Conservation (phyloP, 2,329 filamentous ascomycete genomes). For the Orbilia ellipsospora region DNA sequence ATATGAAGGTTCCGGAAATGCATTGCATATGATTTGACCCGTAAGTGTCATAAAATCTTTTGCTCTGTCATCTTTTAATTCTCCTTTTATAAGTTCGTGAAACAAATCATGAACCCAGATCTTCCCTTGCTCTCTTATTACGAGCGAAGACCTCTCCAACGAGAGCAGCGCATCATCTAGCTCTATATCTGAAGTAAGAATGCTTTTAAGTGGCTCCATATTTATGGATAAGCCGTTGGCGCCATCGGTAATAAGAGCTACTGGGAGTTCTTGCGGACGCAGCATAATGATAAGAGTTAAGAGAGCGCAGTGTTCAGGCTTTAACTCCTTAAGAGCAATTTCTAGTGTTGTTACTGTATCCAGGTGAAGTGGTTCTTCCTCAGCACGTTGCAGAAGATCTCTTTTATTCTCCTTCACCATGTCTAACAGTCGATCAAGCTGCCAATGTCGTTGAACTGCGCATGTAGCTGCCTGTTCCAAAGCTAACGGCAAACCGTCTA, state of each 20-base stretch:
- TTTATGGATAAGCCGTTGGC: too few species aligned
- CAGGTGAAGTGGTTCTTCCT: background rate
- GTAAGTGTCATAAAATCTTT: background rate
- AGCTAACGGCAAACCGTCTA: conserved; percentile 18
- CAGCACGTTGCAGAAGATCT: background rate
- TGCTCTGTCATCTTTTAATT: conserved; percentile 5
- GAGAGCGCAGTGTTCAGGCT: background rate
- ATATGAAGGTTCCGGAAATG: too few species aligned
- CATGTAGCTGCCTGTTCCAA: conserved; percentile 18
- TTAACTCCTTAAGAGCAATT: conserved; percentile 8
- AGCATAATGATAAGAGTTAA: conserved; percentile 19
- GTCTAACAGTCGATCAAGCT: background rate
- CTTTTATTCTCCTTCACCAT: conserved; percentile 13
- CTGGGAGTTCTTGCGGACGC: conserved; percentile 16
- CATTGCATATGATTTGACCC: too few species aligned
- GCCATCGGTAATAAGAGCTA: conserved; percentile 9
- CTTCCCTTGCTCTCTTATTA: conserved; percentile 9
- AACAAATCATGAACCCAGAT: conserved; percentile 33
- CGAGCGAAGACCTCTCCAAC: conserved; percentile 28
- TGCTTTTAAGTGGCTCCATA: too few species aligned
- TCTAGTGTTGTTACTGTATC: conserved; percentile 22
- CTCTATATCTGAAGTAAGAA: background rate
- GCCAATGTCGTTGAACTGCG: conserved; percentile 4
- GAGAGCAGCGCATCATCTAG: background rate
- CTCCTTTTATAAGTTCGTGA: conserved; percentile 1